Conservation (phyloP, 441 rosid genomes). For the Euphorbia celastroides region DNA sequence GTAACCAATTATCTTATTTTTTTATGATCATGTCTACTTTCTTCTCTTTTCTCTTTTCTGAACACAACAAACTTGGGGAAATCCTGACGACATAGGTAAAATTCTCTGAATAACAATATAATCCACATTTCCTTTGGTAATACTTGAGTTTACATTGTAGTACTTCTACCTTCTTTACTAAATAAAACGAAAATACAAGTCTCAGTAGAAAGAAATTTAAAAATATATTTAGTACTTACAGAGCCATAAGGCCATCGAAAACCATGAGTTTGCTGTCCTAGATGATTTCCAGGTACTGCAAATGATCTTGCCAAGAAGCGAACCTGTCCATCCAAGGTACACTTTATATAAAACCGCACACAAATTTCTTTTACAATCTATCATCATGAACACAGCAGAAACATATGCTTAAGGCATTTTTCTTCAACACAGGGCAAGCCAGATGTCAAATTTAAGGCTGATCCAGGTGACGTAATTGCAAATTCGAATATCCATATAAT, state of each 20-base stretch:
- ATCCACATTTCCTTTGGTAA: background rate
- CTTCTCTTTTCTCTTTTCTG: too few species aligned
- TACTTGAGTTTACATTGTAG: background rate
- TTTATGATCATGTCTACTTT: too few species aligned
- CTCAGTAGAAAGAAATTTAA: too few species aligned
- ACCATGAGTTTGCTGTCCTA: constrained; percentile 96
- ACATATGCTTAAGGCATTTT: constrained; percentile 9
- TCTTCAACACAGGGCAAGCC: constrained; percentile 8
- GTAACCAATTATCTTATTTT: too few species aligned
- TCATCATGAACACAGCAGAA: too few species aligned
- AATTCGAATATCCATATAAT: background rate
- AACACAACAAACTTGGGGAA: too few species aligned
- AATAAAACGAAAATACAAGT: too few species aligned
- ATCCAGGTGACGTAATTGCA: background rate
- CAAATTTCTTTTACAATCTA: too few species aligned
- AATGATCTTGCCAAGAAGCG: constrained; percentile 92
- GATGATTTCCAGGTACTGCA: constrained; percentile 88
- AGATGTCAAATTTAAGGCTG: too few species aligned
- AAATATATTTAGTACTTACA: constrained; percentile 38
- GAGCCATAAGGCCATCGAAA: constrained; percentile 98
- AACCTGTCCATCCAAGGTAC: constrained; percentile 42
- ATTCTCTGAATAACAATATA: background rate
- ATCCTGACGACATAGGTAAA: too few species aligned
- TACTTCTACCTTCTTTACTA: too few species aligned
- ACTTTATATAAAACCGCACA: constrained; percentile 1